Percentiles rank a stretch among this genome's conserved stretches.
phyloP scores from a whole-genome alignment of 1,139 yeast species.

The Geotrichum siamense region DNA sequence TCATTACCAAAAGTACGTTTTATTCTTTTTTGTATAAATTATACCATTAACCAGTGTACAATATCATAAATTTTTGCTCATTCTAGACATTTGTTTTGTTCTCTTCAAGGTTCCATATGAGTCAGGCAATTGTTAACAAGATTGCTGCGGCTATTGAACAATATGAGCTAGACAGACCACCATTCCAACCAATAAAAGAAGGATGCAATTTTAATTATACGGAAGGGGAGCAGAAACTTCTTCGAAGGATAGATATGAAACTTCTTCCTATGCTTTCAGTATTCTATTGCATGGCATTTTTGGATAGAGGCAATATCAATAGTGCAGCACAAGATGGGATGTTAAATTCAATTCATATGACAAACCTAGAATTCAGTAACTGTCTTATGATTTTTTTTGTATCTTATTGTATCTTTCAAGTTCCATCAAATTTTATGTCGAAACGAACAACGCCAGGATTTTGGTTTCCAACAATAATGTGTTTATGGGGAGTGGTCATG shows the following conservation, averaged over 20 bases:
- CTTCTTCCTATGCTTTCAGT: slow-evolving; percentile 35
- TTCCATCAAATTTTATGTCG: slow-evolving; percentile 41
- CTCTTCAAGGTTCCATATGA: slow-evolving; percentile 5
- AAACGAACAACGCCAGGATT: slow-evolving; percentile 36
- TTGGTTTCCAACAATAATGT: slow-evolving; percentile 45
- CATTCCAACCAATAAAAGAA: background rate
- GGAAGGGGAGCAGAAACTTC: slow-evolving; percentile 15
- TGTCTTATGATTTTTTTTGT: slow-evolving; percentile 49
- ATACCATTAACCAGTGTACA: too few species aligned
- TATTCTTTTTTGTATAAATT: too few species aligned
- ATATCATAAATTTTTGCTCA: too few species aligned
- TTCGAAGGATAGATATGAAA: slow-evolving; percentile 24
- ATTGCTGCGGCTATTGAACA: slow-evolving; percentile 13
- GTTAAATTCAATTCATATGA: slow-evolving; percentile 43
- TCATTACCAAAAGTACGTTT: too few species aligned
- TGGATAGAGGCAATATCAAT: slow-evolving; percentile 50
- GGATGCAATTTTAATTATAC: background rate
- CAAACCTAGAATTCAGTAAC: slow-evolving; percentile 44
- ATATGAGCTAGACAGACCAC: slow-evolving; percentile 10
- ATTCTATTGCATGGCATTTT: slow-evolving; percentile 46
- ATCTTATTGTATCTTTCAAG: slow-evolving; percentile 46
- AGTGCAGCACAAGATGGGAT: slow-evolving; percentile 50
- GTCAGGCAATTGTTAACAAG: slow-evolving; percentile 12
- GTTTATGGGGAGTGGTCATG: slow-evolving; percentile 45
- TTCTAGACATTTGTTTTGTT: background rate